phyloP scores from a whole-genome alignment of 306 rosid genomes.

The Ceratonia siliqua region DNA sequence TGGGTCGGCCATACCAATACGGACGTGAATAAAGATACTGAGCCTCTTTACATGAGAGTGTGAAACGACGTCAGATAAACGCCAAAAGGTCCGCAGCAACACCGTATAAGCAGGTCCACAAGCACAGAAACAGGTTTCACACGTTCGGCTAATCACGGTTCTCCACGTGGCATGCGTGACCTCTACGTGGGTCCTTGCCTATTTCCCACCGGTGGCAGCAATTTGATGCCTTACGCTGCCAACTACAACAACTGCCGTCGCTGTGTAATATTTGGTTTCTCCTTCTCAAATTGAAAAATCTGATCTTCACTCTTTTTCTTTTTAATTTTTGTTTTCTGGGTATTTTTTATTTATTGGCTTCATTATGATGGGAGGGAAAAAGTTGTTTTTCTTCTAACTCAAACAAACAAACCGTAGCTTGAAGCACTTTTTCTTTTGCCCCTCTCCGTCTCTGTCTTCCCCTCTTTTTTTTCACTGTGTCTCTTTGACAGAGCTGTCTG shows the following conservation, averaged over 20 bases:
- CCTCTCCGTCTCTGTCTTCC: constrained; percentile 14
- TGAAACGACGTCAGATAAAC: constrained; percentile 29
- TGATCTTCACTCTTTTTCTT: background rate
- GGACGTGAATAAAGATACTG: constrained; percentile 10
- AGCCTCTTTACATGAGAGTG: constrained; percentile 3
- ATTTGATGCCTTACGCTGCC: constrained; percentile 26
- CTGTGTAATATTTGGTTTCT: background rate
- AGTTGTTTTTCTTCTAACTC: background rate
- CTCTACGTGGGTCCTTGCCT: constrained; percentile 36
- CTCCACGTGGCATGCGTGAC: constrained; percentile 44
- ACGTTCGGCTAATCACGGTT: constrained; percentile 25
- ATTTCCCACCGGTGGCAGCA: background rate
- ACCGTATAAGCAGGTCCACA: constrained; percentile 4
- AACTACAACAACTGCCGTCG: constrained; percentile 14
- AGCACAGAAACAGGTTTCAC: constrained; percentile 27
- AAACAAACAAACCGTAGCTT: constrained; percentile 23
- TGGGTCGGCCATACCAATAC: constrained; percentile 31
- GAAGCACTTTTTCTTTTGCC: background rate
- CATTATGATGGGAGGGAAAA: background rate
- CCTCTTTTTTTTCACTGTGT: background rate
- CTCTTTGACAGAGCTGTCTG: constrained; percentile 7
- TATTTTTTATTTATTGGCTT: background rate
- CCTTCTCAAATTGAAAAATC: background rate
- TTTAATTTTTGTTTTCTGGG: background rate
- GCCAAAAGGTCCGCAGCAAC: constrained; percentile 23